phyloP scores from a whole-genome alignment of 305 asterid species.

The Fraxinus latifolia region DNA sequence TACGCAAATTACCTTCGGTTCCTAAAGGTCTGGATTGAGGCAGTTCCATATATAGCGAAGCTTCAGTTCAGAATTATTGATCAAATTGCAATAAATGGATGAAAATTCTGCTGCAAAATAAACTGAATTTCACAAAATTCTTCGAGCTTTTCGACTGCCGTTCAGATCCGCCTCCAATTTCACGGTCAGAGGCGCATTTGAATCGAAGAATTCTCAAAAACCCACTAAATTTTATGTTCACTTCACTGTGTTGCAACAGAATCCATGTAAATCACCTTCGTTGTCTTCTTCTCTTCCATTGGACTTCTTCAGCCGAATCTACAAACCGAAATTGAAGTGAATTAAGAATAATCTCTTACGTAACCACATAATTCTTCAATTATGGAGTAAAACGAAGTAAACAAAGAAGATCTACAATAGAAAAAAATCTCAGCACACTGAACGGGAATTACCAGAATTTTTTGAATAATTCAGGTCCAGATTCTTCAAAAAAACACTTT shows the following conservation, averaged over 20 bases:
- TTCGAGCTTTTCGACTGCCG: background rate
- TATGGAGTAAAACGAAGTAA: background rate
- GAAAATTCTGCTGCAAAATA: slow-evolving; percentile 6
- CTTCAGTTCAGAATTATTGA: slow-evolving; percentile 8
- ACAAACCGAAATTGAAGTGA: slow-evolving; percentile 35
- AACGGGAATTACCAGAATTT: slow-evolving; percentile 30
- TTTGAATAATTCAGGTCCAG: slow-evolving; percentile 53
- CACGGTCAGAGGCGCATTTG: slow-evolving; percentile 49
- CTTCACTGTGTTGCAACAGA: background rate
- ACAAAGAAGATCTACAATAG: slow-evolving; percentile 20
- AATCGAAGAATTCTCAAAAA: slow-evolving; percentile 15
- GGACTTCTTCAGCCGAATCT: slow-evolving; percentile 23
- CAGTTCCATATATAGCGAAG: slow-evolving; percentile 53
- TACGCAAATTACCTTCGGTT: slow-evolving; percentile 48
- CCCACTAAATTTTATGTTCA: background rate
- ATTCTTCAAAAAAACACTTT: slow-evolving; percentile 30
- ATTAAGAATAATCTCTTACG: slow-evolving; percentile 32
- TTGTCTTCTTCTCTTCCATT: slow-evolving; percentile 4
- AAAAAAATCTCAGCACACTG: slow-evolving; percentile 22
- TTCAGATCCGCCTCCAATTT: slow-evolving; percentile 59
- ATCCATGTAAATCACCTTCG: slow-evolving; percentile 23
- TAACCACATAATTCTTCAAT: slow-evolving; percentile 4
- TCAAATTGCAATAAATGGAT: background rate
- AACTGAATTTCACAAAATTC: slow-evolving; percentile 11
- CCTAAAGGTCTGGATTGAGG: slow-evolving; percentile 64